phyloP scores from a whole-genome alignment of 2,329 filamentous ascomycete genomes.

The Falciphora oryzae region DNA sequence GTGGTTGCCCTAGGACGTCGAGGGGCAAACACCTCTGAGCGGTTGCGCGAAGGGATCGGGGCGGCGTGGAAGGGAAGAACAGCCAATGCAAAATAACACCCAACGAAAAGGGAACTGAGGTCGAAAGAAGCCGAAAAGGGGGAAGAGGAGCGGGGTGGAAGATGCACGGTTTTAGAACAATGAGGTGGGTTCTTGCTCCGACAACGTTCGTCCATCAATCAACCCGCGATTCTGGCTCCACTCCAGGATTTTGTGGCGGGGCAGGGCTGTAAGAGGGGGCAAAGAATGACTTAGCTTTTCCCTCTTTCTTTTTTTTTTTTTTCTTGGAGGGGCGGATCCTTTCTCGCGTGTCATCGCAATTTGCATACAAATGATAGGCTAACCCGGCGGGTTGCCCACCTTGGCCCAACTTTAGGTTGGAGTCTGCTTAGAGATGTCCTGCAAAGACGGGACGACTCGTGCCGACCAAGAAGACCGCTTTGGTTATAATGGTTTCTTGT shows the following conservation, averaged over 20 bases:
- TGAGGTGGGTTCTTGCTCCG: neutral
- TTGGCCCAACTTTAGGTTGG: neutral
- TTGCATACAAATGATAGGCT: slow-evolving; percentile 19
- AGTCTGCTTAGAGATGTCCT: neutral
- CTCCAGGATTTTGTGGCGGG: slow-evolving; percentile 13
- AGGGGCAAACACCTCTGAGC: neutral
- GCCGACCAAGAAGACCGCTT: too few species aligned
- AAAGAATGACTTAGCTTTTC: slow-evolving; percentile 5
- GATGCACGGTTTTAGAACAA: slow-evolving; percentile 1
- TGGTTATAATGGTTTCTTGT: neutral
- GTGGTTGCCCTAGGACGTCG: slow-evolving; percentile 1
- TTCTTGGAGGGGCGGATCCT: slow-evolving; percentile 5
- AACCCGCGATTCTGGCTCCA: neutral
- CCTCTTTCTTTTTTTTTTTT: neutral
- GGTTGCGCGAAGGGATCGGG: neutral
- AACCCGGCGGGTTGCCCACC: neutral
- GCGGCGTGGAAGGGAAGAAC: neutral
- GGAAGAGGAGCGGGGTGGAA: neutral
- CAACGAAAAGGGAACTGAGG: neutral
- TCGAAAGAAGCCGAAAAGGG: neutral
- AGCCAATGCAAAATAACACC: neutral
- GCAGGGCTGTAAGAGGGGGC: slow-evolving; percentile 10
- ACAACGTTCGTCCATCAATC: neutral
- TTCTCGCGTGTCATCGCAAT: slow-evolving; percentile 16
- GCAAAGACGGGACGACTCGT: too few species aligned